Conservation (phyloP, 495 filamentous ascomycete species). For the Penicillium canariense region DNA sequence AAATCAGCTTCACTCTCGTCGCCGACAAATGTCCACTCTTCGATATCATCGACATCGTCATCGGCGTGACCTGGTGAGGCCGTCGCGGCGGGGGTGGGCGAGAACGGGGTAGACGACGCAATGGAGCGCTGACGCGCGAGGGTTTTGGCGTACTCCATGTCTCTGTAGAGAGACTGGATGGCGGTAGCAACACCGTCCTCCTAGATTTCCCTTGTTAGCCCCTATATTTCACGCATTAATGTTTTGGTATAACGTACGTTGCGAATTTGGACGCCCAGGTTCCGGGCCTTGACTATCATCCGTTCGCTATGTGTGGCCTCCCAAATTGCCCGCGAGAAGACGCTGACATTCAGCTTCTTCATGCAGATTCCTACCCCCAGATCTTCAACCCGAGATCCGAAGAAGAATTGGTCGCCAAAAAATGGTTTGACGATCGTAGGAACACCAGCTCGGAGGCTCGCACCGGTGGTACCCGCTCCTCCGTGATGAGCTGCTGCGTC, state of each 20-base stretch:
- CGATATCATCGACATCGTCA: constrained; percentile 48
- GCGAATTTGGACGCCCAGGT: constrained; percentile 82
- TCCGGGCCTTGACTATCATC: constrained; percentile 82
- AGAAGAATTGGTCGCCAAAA: constrained; percentile 98
- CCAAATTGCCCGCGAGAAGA: constrained; percentile 87
- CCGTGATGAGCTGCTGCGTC: constrained; percentile 95
- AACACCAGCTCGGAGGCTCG: constrained; percentile 85
- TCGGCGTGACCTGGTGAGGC: constrained; percentile 38
- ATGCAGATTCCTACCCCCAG: constrained; percentile 88
- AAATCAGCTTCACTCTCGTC: constrained; percentile 62
- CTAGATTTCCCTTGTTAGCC: constrained; percentile 38
- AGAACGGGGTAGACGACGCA: constrained; percentile 42
- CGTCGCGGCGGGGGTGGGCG: constrained; percentile 37
- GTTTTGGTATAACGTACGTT: constrained; percentile 53
- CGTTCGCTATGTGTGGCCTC: constrained; percentile 82
- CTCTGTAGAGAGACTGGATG: constrained; percentile 90
- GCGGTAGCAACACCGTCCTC: constrained; percentile 87
- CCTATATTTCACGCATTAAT: not conserved
- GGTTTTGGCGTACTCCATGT: constrained; percentile 91
- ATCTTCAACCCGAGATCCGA: constrained; percentile 83
- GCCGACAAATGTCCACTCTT: constrained; percentile 74
- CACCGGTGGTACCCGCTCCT: constrained; percentile 92
- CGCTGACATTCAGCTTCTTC: constrained; percentile 79
- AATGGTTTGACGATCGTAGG: constrained; percentile 96
- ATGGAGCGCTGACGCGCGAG: constrained; percentile 64